Conservation (phyloP, 139 green algal species). For the Tetradesmus lagerheimii region DNA sequence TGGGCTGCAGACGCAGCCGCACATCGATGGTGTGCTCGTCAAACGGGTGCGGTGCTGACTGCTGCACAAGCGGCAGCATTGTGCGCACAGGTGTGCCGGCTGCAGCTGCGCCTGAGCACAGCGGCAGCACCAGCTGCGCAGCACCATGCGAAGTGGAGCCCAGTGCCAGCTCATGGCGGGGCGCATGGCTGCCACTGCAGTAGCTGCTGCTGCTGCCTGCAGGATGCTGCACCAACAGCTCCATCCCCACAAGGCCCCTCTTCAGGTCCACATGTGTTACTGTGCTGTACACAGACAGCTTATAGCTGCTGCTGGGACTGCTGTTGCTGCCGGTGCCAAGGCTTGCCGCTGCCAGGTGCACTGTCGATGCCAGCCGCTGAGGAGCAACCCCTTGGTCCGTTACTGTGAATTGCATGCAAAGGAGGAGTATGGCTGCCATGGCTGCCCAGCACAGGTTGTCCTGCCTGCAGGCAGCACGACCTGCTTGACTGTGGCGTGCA, state of each 20-base stretch:
- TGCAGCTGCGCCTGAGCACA: neutral
- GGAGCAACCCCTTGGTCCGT: neutral
- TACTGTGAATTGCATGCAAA: neutral
- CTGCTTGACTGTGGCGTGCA: neutral
- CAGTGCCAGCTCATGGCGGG: neutral
- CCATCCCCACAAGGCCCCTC: neutral
- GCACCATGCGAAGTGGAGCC: neutral
- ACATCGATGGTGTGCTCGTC: neutral
- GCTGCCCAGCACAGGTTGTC: neutral
- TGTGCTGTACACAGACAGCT: neutral
- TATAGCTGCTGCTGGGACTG: neutral
- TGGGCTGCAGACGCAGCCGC: neutral
- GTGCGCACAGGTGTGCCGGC: neutral
- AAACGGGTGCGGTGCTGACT: slow-evolving; percentile 9
- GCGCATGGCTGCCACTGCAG: neutral
- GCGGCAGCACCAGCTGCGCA: slow-evolving; percentile 18
- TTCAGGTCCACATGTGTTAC: neutral
- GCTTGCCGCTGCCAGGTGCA: neutral
- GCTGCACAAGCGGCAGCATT: neutral
- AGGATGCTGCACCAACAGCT: neutral
- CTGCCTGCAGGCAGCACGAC: neutral
- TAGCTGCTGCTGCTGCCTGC: neutral
- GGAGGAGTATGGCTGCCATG: neutral
- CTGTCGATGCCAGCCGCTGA: neutral
- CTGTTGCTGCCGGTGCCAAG: neutral